Conservation (phyloP, 1,284 basidiomycete species). For the Porodaedalea pini region DNA sequence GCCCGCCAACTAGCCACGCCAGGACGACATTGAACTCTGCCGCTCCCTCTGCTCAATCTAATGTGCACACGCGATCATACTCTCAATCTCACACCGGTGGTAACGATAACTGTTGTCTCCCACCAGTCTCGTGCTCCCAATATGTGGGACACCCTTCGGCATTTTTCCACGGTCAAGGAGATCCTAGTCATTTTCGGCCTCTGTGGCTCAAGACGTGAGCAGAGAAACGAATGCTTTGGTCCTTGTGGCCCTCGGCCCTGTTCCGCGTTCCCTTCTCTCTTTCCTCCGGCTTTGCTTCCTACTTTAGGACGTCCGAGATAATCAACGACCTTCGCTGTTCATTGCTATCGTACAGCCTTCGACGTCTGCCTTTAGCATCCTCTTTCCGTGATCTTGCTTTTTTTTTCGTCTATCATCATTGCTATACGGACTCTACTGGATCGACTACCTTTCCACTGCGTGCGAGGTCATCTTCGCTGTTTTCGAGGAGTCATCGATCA, state of each 20-base stretch:
- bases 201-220: conserved; percentile 16
- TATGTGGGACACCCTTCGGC: conserved; percentile 3
- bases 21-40: conserved; percentile 51
- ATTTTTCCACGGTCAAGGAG: not conserved
- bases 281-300: not conserved
- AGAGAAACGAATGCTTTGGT: not conserved
- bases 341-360: not conserved
- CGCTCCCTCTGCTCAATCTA: conserved; percentile 36
- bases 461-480: not conserved
- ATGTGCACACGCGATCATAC: conserved; percentile 54
- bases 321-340: conserved; percentile 6
- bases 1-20: conserved; percentile 48
- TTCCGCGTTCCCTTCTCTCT: not conserved
- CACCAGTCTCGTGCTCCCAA: conserved; percentile 2
- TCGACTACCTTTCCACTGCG: not conserved
- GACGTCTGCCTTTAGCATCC: not conserved
- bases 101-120: conserved; percentile 17
- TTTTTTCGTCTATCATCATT: not conserved
- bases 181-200: conserved; percentile 8
- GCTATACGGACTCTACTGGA: conserved; percentile 14
- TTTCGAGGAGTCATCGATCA: not conserved
- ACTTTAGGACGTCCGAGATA: conserved; percentile 10
- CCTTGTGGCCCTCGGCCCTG: not conserved
- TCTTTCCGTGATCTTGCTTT: not conserved
- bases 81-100: conserved; percentile 57